Percentiles rank a stretch among this genome's conserved stretches.
These are phyloP conservation scores for Olyra latifolia DNA, from an alignment of 176 grass and related monocot genomes.

Conservation along the genomic window DNA sequence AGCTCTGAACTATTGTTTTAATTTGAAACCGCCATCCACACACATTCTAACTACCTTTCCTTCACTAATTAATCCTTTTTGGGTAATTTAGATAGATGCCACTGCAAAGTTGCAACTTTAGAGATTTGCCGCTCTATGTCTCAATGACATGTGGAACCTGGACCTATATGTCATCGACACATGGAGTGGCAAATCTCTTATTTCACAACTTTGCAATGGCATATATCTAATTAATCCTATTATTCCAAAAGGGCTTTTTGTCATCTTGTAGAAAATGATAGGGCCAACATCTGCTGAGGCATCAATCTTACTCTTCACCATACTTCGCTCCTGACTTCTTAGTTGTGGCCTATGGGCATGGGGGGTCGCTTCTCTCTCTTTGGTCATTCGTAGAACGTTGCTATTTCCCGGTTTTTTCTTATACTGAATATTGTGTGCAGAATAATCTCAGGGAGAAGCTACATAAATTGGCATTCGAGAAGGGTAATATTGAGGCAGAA, in stretches of 20 bases:
- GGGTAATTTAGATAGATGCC: too few species aligned
- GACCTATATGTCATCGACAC: too few species aligned
- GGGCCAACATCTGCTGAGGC: neutral
- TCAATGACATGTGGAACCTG: too few species aligned
- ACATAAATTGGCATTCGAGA: conserved; percentile 68
- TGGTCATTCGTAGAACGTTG: neutral
- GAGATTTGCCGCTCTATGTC: too few species aligned
- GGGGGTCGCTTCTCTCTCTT: neutral
- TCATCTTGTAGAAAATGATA: neutral
- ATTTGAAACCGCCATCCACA: neutral
- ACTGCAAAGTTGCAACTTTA: too few species aligned
- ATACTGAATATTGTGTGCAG: conserved; percentile 46
- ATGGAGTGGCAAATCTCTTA: too few species aligned
- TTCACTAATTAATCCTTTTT: neutral
- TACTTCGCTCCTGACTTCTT: neutral
- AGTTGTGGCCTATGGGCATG: neutral
- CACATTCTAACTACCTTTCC: neutral
- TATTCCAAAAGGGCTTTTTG: neutral
- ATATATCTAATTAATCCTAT: neutral
- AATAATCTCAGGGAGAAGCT: conserved; percentile 76
- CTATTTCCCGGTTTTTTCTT: neutral
- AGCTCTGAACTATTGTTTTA: neutral
- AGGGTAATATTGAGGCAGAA: conserved; percentile 70
- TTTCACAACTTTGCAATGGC: too few species aligned
- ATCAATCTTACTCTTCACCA: neutral